Evolutionary conservation across 2,329 filamentous ascomycete species (phyloP), one percentile per base, ranked within the genome.

Genomic region (Colletotrichum australisinense): DNA sequence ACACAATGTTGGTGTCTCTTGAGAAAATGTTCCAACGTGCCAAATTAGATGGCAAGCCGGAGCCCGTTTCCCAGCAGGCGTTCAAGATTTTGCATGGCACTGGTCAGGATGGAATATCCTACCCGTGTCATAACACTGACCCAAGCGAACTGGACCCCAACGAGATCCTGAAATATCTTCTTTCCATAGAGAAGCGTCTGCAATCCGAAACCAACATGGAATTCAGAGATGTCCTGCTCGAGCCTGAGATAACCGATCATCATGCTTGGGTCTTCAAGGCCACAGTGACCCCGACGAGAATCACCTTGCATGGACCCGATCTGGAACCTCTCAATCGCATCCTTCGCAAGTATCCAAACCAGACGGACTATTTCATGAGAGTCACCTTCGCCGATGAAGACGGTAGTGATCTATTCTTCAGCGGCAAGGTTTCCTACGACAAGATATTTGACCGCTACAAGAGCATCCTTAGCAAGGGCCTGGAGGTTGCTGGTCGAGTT

Each of bases 311-410:
- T 8, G 92, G 92, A 0, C 92, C 92, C 0, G 91, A 92, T 63
- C 83, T 88, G 0, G 93, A 94, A 78, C 89, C 88, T 7, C 92
- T 90, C 72, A 95, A 95, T 77, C 86, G 93, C 5, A 89, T 95
- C 3, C 83, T 95, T 19, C 89, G 93, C n/a, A 89, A 90, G 75
- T 94, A 91, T 75, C 80, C 86, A 0, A 77, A 87, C 0, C 85
- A 91, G 68, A 87, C 87, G 1, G 89, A 93, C 58, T 86, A 88
- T 76, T 95, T 95, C 76, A 78, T 94, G 0, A 88, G 94, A 0
- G 93, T 95, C 0, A 88, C 90, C 7, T 95, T 97, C 76, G 87
- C 87, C 35, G 94, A 97, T 59, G 94, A 97, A 78, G 89, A 93
- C 77, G 92, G 92, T 0, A 86, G 91, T 28, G 87, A 89, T 22